Base-by-base conservation (phyloP, 805 yeast species). In the Wickerhamomyces tratensis region DNA sequence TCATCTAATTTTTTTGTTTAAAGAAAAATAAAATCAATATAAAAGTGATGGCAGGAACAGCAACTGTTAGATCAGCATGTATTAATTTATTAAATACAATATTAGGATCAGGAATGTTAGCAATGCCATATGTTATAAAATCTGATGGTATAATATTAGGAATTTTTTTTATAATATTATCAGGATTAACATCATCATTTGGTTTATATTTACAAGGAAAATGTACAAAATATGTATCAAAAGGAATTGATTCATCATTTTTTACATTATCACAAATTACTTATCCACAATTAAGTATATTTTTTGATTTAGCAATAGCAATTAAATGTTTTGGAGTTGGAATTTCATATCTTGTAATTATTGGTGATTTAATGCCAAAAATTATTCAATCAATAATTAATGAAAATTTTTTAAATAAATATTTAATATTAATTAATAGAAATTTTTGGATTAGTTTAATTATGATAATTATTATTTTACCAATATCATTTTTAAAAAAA, bases 241-340 rank as follows among this genome's bases (percentile, higher is more conserved):
- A 51, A 3, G 61, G 61, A 34, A 80, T 82, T 2, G 78, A 74
- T 44, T 78, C 83, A 1, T 79, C 86, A 0, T 83, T 81, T 56
- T 82, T 82, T 63, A 68, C 77, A 20, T 57, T 81, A 12, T 70
- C 84, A 31, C 78, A 75, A 43, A 57, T 76, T 35, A 76, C 84
- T 0, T 77, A 76, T 46, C 85, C 85, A 1, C 69, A 73, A 14
- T 59, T 79, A 31, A 72, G 80, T 39, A 76, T 80, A 5, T 57
- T 78, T 2, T 80, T 80, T 58, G 87, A 80, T 56, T 44, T 77
- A 25, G 86, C 86, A 2, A 80, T 80, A 40, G 84, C 85, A 2
- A 63, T 80, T 41, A 82, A 80, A 58, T 80, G 86, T 50, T 77
- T 79, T 55, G 87, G 87, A 13, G 84, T 81, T 27, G 83, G 82